These are phyloP conservation scores for Leccinum truebloodii DNA, from an alignment of 768 basidiomycete species.

Conservation along the genomic window DNA sequence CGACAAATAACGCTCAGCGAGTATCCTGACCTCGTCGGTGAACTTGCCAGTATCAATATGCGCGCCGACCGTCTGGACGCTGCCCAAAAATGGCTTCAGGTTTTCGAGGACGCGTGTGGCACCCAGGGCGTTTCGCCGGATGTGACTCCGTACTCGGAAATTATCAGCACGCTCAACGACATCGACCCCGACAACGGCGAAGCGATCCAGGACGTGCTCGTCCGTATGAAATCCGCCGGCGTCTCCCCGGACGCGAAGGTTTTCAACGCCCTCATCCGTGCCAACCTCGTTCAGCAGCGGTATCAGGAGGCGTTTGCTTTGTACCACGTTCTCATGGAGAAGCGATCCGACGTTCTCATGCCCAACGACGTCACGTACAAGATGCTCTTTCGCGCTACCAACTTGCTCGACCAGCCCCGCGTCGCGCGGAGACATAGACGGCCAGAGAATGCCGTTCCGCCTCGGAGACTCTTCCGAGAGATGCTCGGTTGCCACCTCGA, in stretches of 20 bases:
- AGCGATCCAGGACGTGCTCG: slow-evolving; percentile 39
- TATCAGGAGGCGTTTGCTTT: slow-evolving; percentile 42
- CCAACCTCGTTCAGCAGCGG: slow-evolving; percentile 35
- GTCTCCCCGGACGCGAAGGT: slow-evolving; percentile 40
- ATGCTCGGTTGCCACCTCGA: slow-evolving; percentile 40
- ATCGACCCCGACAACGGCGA: slow-evolving; percentile 30
- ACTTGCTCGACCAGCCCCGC: slow-evolving; percentile 18
- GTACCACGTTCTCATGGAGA: slow-evolving; percentile 41
- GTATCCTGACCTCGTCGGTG: slow-evolving; percentile 36
- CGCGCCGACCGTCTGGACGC: slow-evolving; percentile 33
- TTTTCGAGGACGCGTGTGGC: slow-evolving; percentile 26
- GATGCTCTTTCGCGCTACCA: slow-evolving; percentile 39
- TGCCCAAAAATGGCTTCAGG: slow-evolving; percentile 32
- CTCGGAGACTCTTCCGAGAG: slow-evolving; percentile 47
- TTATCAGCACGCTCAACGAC: slow-evolving; percentile 41
- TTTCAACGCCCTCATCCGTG: slow-evolving; percentile 51
- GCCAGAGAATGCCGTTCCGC: slow-evolving; percentile 29
- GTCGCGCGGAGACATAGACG: slow-evolving; percentile 25
- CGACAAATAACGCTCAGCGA: slow-evolving; percentile 25
- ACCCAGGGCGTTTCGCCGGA: slow-evolving; percentile 15
- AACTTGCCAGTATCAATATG: slow-evolving; percentile 40
- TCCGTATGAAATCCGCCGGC: slow-evolving; percentile 39
- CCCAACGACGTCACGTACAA: slow-evolving; percentile 50
- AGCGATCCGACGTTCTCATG: slow-evolving; percentile 32
- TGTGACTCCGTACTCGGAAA: slow-evolving; percentile 37